Evolutionary conservation across 306 rosid species (phyloP), one percentile per base, ranked within the genome.

Genomic region (Canavalia gladiata): DNA sequence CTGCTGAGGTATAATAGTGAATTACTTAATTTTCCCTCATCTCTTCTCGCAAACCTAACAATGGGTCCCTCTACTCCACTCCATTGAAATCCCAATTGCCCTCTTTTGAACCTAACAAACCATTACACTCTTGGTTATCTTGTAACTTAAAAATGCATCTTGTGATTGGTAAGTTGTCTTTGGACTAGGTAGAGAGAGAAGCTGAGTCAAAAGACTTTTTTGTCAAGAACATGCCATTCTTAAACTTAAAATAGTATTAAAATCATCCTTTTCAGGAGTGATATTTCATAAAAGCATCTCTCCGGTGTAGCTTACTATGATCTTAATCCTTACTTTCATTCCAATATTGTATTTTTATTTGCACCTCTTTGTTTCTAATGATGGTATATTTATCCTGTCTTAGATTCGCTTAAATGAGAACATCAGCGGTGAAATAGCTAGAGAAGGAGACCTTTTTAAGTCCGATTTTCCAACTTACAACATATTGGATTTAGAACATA

Each of bases 401-500:
- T 71, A 93, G 98, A 69, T 90, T 88, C 84, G 83, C 68, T 68
- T 56, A 28, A 79, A 83, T 83, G 76, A 85, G 56, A 82, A 77
- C 12, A 63, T 52, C 75, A 81, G 54, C 58, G 75, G 57, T 52
- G 80, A 81, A 35, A 85, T 55, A 55, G 65, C 85, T 37, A 59
- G 86, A 54, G 81, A 58, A 84, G 86, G 82, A 74, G 83, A 58
- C 43, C 13, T 82, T 41, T 59, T 71, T 60, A 63, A 50, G 69
- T 84, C 84, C 13, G 82, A 84, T 68, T 74, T 73, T 64, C 81
- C 92, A 68, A 81, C 80, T 51, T 69, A 75, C 69, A 81, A 84
- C 83, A 88, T 84, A 85, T 76, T 91, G 86, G 93, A 95, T 83
- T 68, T 91, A 67, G 96, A 95, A 78, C 89, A 81, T 59, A 83